Evolutionary conservation across 805 yeast genomes (phyloP).

Genomic region (Candida sonorensis): DNA sequence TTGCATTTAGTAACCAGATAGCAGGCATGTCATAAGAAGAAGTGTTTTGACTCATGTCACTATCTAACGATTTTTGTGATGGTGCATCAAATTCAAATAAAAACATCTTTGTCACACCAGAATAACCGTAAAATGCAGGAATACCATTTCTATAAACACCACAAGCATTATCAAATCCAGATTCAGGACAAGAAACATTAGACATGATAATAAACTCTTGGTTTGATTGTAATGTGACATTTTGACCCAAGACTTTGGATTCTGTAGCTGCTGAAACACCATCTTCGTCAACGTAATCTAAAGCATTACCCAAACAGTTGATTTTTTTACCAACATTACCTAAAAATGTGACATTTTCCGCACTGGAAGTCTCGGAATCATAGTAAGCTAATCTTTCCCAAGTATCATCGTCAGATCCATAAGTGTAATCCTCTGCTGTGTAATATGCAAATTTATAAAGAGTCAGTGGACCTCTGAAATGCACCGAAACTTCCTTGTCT

Average conservation of each 20-base stretch:
- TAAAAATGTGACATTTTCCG: conserved; percentile 62
- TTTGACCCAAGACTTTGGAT: conserved; percentile 43
- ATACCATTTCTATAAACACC: conserved; percentile 72
- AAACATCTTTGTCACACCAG: conserved; percentile 64
- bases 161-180: conserved; percentile 53
- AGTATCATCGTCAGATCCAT: conserved; percentile 32
- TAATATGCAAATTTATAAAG: conserved; percentile 58
- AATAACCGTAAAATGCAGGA: conserved; percentile 82
- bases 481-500: conserved; percentile 65
- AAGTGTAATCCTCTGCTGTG: conserved; percentile 35
- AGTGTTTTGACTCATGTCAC: conserved; percentile 26
- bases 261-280: conserved; percentile 42
- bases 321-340: conserved; percentile 55
- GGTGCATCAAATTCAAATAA: conserved; percentile 68
- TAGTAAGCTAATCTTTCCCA: conserved; percentile 62
- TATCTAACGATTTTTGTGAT: conserved; percentile 28
- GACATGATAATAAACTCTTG: conserved; percentile 58
- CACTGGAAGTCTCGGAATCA: conserved; percentile 39
- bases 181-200: conserved; percentile 46
- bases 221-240: conserved; percentile 45
- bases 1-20: conserved; percentile 65
- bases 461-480: conserved; percentile 69
- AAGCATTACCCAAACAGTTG: conserved; percentile 62
- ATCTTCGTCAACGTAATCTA: conserved; percentile 52
- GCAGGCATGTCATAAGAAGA: conserved; percentile 60